phyloP scores from a whole-genome alignment of 352 stramenopile species.

The Pythium coloratum region DNA sequence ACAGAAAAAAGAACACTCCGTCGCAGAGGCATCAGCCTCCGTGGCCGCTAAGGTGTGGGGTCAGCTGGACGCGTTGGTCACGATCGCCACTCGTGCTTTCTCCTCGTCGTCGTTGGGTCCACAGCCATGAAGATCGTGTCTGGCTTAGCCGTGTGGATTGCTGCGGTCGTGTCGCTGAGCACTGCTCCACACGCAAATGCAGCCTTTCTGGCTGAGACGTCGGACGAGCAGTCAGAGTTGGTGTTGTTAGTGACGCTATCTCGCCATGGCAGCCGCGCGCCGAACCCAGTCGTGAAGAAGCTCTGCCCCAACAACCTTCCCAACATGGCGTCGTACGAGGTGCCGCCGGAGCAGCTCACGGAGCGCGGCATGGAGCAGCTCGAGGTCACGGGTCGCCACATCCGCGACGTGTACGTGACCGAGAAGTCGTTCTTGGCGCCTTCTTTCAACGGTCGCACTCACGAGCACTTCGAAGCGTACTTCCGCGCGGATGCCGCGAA shows the following conservation, averaged over 20 bases:
- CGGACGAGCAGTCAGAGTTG: conserved; percentile 43
- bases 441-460: conserved; percentile 63
- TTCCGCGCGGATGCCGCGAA: conserved; percentile 71
- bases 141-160: background rate
- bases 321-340: conserved; percentile 59
- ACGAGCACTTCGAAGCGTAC: conserved; percentile 68
- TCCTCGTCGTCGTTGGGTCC: background rate
- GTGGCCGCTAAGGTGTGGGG: background rate
- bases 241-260: conserved; percentile 69
- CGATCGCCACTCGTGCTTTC: background rate
- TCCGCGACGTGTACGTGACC: conserved; percentile 70
- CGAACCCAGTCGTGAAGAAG: conserved; percentile 60
- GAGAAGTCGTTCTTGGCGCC: conserved; percentile 61
- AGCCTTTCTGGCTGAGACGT: background rate
- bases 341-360: conserved; percentile 73
- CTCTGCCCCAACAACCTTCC: conserved; percentile 65
- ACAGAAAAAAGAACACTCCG: background rate
- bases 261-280: conserved; percentile 70
- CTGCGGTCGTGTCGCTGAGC: background rate
- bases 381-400: conserved; percentile 55
- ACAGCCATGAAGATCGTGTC: conserved; percentile 1
- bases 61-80: background rate
- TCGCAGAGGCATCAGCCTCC: background rate
- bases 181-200: background rate
- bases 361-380: conserved; percentile 75